Conservation (phyloP, 1,284 basidiomycete genomes). For the Marasmius tenuissimus region DNA sequence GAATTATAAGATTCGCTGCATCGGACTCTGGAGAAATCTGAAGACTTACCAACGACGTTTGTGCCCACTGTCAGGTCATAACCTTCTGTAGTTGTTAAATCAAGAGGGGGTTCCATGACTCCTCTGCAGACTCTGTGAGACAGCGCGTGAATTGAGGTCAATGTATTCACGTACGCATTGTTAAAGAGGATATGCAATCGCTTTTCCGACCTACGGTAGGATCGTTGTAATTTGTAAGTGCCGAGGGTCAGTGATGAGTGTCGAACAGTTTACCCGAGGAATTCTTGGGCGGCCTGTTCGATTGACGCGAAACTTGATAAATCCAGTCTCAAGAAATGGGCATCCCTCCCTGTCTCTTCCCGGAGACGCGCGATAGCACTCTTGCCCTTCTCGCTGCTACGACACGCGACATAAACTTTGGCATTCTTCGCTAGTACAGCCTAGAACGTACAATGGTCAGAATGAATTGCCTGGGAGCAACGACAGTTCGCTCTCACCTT, state of each 20-base stretch:
- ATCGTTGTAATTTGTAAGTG: background rate
- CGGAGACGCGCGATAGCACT: background rate
- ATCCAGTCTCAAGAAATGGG: constrained; percentile 44
- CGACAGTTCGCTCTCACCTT: background rate
- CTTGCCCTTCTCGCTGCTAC: background rate
- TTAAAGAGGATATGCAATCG: constrained; percentile 44
- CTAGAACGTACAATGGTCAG: background rate
- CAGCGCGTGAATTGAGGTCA: too few species aligned
- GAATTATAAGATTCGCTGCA: too few species aligned
- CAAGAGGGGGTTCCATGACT: constrained; percentile 43
- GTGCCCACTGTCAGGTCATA: constrained; percentile 57
- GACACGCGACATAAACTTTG: background rate
- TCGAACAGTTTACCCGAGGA: constrained; percentile 29
- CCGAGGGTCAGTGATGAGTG: background rate
- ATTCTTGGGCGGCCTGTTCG: constrained; percentile 47
- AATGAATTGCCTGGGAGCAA: background rate
- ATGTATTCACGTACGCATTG: constrained; percentile 35
- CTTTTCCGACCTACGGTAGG: constrained; percentile 37
- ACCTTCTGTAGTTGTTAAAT: constrained; percentile 50
- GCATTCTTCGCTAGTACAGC: background rate
- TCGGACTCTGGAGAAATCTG: too few species aligned
- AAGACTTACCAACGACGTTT: constrained; percentile 38
- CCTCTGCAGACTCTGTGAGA: constrained; percentile 31
- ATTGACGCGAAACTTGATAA: constrained; percentile 52
- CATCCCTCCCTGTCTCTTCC: constrained; percentile 3